Percentiles rank a stretch among this genome's conserved stretches.
Evolutionary conservation across 2,329 filamentous ascomycete species (phyloP).

Genomic region (Fusarium sp.): DNA sequence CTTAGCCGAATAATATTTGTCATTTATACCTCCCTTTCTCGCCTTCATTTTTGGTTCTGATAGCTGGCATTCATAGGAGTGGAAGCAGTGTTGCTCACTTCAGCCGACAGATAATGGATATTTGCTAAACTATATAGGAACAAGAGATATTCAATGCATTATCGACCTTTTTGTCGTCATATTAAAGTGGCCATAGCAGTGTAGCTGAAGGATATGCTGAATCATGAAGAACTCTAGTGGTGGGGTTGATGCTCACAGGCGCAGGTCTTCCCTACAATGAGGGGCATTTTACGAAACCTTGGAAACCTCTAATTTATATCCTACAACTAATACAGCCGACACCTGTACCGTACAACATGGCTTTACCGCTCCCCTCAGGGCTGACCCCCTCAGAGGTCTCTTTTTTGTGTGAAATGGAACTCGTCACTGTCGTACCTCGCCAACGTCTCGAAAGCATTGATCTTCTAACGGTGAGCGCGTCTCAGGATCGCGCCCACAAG

Average conservation of each 20-base stretch:
- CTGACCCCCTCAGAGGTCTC: constrained; percentile 89
- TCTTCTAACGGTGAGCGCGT: constrained; percentile 81
- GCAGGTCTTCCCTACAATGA: constrained; percentile 6
- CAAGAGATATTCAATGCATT: too few relatives aligned
- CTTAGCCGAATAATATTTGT: too few relatives aligned
- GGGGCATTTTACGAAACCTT: constrained; percentile 26
- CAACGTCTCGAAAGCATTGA: constrained; percentile 89
- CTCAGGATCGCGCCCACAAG: constrained; percentile 30
- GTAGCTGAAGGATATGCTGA: neutral
- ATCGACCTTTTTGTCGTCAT: too few relatives aligned
- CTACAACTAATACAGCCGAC: constrained; percentile 20
- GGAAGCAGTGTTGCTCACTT: too few relatives aligned
- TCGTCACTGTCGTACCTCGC: constrained; percentile 91
- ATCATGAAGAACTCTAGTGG: constrained; percentile 3
- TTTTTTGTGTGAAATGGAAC: constrained; percentile 97
- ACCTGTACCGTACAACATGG: constrained; percentile 56
- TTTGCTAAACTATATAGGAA: too few relatives aligned
- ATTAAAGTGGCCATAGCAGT: too few relatives aligned
- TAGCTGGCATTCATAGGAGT: too few relatives aligned
- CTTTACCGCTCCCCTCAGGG: constrained; percentile 64
- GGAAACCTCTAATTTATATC: constrained; percentile 33
- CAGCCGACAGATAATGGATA: too few relatives aligned
- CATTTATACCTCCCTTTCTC: too few relatives aligned
- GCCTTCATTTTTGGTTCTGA: too few relatives aligned
- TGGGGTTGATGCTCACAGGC: constrained; percentile 32